Conservation (phyloP, 2,329 filamentous ascomycete species). For the Dothideomycetes sp. region DNA sequence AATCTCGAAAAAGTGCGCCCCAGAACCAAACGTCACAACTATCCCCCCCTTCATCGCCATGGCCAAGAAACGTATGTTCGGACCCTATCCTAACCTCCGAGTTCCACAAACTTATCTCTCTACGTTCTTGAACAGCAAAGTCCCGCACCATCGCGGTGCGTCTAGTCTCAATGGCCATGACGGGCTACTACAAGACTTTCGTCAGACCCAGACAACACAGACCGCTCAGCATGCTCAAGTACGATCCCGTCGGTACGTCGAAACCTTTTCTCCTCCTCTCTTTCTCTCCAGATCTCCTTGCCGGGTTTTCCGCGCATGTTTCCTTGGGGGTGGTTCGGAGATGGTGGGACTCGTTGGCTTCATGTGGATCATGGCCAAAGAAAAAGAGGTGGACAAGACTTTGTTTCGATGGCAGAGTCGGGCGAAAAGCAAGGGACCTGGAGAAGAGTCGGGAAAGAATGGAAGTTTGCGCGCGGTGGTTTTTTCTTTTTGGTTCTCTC, state of each 20-base stretch:
- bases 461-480: too few relatives aligned
- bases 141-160: constrained; percentile 87
- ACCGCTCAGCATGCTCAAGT: constrained; percentile 96
- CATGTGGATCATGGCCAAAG: too few relatives aligned
- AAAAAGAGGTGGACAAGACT: constrained; percentile 1
- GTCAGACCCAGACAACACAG: constrained; percentile 69
- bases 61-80: constrained; percentile 25
- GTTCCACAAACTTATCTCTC: constrained; percentile 9
- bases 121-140: constrained; percentile 54
- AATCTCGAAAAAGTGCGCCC: background rate
- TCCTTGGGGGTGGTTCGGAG: too few relatives aligned
- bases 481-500: too few relatives aligned
- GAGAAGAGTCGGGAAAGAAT: background rate
- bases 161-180: constrained; percentile 97
- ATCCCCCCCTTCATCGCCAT: constrained; percentile 12
- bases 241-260: constrained; percentile 84
- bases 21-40: background rate
- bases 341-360: too few relatives aligned
- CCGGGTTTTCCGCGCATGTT: too few relatives aligned
- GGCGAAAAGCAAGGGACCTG: background rate
- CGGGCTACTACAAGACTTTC: constrained; percentile 92
- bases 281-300: too few relatives aligned
- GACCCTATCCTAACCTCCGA: background rate
- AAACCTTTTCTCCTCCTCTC: background rate
- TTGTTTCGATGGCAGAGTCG: too few relatives aligned